Conservation (phyloP, 768 basidiomycete genomes). For the Fomitopsis serialis region DNA sequence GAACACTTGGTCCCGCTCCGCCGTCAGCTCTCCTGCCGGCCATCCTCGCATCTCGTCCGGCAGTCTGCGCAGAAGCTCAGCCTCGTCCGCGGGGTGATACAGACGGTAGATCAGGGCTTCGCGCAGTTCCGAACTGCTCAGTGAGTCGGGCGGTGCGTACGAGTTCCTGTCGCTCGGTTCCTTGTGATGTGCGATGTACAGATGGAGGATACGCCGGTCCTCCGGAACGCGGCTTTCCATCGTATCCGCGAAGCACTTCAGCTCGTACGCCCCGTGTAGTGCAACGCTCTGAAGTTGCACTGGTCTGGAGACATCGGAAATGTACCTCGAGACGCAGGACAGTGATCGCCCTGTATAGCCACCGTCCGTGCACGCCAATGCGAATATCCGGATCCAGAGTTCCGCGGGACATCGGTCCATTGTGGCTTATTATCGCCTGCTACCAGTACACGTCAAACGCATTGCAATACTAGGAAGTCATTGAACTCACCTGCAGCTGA, state of each 20-base stretch:
- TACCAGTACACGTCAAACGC: background rate
- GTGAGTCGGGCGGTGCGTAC: background rate
- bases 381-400: slow-evolving; percentile 24
- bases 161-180: background rate
- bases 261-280: slow-evolving; percentile 19
- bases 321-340: slow-evolving; percentile 24
- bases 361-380: slow-evolving; percentile 26
- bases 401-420: slow-evolving; percentile 23
- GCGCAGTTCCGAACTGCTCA: background rate
- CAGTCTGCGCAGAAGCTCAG: background rate
- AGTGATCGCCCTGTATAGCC: slow-evolving; percentile 24
- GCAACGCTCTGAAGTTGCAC: slow-evolving; percentile 23
- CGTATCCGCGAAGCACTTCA: slow-evolving; percentile 15
- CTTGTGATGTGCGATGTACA: slow-evolving; percentile 6
- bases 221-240: slow-evolving; percentile 3
- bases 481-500: too few species aligned
- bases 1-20: background rate
- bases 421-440: background rate
- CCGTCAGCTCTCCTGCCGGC: background rate
- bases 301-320: slow-evolving; percentile 21
- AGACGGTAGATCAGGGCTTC: too few species aligned
- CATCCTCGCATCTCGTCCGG: background rate
- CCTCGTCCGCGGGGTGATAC: background rate
- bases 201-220: slow-evolving; percentile 9
- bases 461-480: too few species aligned